A percentile compares a stretch with the other conserved stretches of the same genome.
Evolutionary conservation across 1,139 yeast species (phyloP).

Genomic region (Debaryomycetaceae sp.): DNA sequence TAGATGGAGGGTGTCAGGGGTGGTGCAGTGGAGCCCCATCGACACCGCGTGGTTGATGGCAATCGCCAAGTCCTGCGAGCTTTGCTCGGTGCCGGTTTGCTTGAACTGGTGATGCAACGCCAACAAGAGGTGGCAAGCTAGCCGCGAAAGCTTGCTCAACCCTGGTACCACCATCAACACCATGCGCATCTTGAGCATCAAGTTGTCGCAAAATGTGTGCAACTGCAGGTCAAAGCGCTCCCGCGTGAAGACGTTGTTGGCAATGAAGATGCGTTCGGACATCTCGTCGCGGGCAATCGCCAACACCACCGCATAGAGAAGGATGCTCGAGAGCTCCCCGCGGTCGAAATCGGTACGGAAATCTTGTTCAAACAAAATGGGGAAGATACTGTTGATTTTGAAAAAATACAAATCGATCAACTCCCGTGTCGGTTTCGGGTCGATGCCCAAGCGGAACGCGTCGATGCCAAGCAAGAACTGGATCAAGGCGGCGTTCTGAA

Average conservation of each 20-base stretch:
- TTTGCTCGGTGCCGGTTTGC: slow-evolving; percentile 31
- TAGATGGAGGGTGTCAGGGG: slow-evolving; percentile 8
- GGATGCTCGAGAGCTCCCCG: slow-evolving; percentile 18
- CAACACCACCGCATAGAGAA: slow-evolving; percentile 26
- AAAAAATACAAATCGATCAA: slow-evolving; percentile 26
- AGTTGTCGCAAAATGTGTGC: neutral
- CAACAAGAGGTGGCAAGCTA: slow-evolving; percentile 25
- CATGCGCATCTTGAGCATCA: slow-evolving; percentile 16
- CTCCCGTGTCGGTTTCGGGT: slow-evolving; percentile 16
- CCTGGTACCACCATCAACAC: slow-evolving; percentile 22
- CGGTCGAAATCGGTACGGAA: slow-evolving; percentile 27
- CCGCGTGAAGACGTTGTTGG: slow-evolving; percentile 15
- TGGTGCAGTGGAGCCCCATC: slow-evolving; percentile 19
- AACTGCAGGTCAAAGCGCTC: neutral
- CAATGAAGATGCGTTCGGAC: slow-evolving; percentile 22
- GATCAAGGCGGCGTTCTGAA: slow-evolving; percentile 14
- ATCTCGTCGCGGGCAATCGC: slow-evolving; percentile 24
- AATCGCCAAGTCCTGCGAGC: slow-evolving; percentile 30
- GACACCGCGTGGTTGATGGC: slow-evolving; percentile 26
- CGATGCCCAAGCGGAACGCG: slow-evolving; percentile 30
- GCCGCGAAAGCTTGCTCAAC: slow-evolving; percentile 25
- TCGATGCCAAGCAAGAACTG: slow-evolving; percentile 21
- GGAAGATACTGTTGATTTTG: slow-evolving; percentile 31
- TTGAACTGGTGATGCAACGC: slow-evolving; percentile 26
- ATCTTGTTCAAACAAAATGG: slow-evolving; percentile 23